phyloP scores from a whole-genome alignment of 208 protist species.

The Spongospora subterranea region DNA sequence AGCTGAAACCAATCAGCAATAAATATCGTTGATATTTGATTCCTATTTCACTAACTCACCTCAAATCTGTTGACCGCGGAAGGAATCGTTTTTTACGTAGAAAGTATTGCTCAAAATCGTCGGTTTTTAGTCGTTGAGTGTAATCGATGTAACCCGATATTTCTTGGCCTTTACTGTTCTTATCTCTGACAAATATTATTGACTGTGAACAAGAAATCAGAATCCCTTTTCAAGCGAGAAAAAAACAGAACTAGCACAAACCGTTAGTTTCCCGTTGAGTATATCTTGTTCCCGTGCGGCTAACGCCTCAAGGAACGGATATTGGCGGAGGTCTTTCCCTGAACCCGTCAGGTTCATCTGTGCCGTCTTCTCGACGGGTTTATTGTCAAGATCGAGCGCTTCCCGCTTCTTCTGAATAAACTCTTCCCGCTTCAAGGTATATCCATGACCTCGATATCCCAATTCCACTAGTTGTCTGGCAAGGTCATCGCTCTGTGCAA shows the following conservation, averaged over 20 bases:
- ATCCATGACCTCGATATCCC: conserved; percentile 86
- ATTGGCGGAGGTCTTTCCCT: conserved; percentile 83
- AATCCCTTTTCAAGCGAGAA: not conserved
- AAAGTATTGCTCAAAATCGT: conserved; percentile 86
- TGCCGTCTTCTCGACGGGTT: conserved; percentile 82
- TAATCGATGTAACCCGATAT: conserved; percentile 97
- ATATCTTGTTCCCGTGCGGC: conserved; percentile 93
- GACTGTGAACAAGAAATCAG: conserved; percentile 69
- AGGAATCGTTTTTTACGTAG: conserved; percentile 82
- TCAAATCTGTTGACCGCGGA: conserved; percentile 92
- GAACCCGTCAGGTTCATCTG: conserved; percentile 81
- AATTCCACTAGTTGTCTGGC: conserved; percentile 94
- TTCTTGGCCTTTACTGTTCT: conserved; percentile 90
- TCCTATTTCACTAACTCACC: conserved; percentile 98
- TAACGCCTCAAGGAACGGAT: conserved; percentile 88
- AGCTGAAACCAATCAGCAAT: conserved; percentile 59
- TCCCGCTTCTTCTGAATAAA: conserved; percentile 71
- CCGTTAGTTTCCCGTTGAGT: conserved; percentile 88
- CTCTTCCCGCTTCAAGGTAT: conserved; percentile 80
- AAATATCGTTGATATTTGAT: too few species aligned
- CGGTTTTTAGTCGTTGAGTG: conserved; percentile 84
- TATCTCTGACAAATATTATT: conserved; percentile 95
- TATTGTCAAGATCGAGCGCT: conserved; percentile 66
- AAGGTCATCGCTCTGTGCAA: conserved; percentile 86
- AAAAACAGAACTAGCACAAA: too few species aligned